Percentiles rank a stretch among this genome's conserved stretches.
Conservation (phyloP, 805 yeast genomes). For the Metschnikowia henanensis region DNA sequence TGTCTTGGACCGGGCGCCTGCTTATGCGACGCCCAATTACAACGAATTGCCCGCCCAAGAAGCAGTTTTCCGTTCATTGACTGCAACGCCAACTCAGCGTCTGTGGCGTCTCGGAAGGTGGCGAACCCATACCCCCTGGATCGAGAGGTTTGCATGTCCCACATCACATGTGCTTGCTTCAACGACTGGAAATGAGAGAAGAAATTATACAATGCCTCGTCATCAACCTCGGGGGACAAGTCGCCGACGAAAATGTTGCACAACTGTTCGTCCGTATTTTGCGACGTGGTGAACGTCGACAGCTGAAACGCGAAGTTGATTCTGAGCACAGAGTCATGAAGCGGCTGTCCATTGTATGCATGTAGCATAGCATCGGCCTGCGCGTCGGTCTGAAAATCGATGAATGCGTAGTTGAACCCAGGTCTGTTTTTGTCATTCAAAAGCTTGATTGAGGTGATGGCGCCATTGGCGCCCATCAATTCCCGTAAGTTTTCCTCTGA, state of each 20-base stretch:
- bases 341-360: slow-evolving; percentile 55
- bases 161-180: slow-evolving; percentile 89
- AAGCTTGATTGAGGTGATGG: slow-evolving; percentile 64
- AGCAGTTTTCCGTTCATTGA: slow-evolving; percentile 73
- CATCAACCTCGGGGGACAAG: slow-evolving; percentile 77
- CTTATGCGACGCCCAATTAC: slow-evolving; percentile 87
- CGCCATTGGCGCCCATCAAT: slow-evolving; percentile 60
- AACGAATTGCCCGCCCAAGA: slow-evolving; percentile 74
- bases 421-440: slow-evolving; percentile 72
- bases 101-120: slow-evolving; percentile 61
- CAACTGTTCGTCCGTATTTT: slow-evolving; percentile 44
- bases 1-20: slow-evolving; percentile 25
- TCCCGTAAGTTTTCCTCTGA: slow-evolving; percentile 63
- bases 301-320: slow-evolving; percentile 87
- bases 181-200: slow-evolving; percentile 60
- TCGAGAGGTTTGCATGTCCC: slow-evolving; percentile 95
- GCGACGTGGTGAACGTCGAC: slow-evolving; percentile 56
- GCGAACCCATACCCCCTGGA: slow-evolving; percentile 93
- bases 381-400: slow-evolving; percentile 62
- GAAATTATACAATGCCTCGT: slow-evolving; percentile 60
- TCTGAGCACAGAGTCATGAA: slow-evolving; percentile 56
- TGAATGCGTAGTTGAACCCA: slow-evolving; percentile 80
- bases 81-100: slow-evolving; percentile 72
- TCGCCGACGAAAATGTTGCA: slow-evolving; percentile 87
- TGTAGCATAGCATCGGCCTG: slow-evolving; percentile 64